Conservation (phyloP, 306 rosid genomes). For the Cucumis sativus region Cucumber_9930_V3 NC_026655.2:13336001-13336500, state of each 20-base stretch:
- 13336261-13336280: too few relatives aligned
- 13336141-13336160: background rate
- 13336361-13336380: background rate
- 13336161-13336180: background rate
- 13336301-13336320: too few relatives aligned
- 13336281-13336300: too few relatives aligned
- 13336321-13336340: too few relatives aligned
- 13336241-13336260: background rate
- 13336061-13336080: slow-evolving; percentile 19
- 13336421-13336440: too few relatives aligned
- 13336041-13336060: slow-evolving; percentile 38
- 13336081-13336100: slow-evolving; percentile 65
- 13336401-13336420: background rate
- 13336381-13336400: background rate
- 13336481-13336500: background rate
- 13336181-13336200: background rate
- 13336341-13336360: background rate
- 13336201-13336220: background rate
- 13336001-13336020: slow-evolving; percentile 31
- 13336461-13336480: background rate
- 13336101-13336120: slow-evolving; percentile 37
- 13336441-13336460: background rate
- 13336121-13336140: too few relatives aligned
- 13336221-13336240: too few relatives aligned
- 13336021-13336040: slow-evolving; percentile 46